Evolutionary conservation across 208 protist species (phyloP).

Genomic region (Giardia duodenalis): DNA sequence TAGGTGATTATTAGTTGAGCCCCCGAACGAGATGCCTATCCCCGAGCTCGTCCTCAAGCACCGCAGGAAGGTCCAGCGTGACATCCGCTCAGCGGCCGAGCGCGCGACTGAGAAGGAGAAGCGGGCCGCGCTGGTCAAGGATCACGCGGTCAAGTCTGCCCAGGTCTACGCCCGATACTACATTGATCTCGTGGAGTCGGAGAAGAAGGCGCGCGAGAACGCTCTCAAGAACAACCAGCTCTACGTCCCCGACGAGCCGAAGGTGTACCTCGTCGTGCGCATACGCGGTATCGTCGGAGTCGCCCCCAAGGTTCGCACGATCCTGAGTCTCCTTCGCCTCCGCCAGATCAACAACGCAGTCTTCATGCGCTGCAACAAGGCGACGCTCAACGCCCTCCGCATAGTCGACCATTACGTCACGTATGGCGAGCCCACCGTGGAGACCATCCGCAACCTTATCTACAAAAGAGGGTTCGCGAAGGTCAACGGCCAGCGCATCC

Average conservation of each 20-base stretch:
- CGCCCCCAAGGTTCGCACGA: conserved; percentile 84
- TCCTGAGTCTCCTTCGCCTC: conserved; percentile 79
- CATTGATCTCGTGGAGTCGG: conserved; percentile 61
- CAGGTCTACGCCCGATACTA: conserved; percentile 81
- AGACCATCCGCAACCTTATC: conserved; percentile 81
- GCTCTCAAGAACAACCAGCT: conserved; percentile 74
- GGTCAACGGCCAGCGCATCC: conserved; percentile 84
- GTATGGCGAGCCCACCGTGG: conserved; percentile 90
- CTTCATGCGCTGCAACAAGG: conserved; percentile 96
- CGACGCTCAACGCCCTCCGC: conserved; percentile 93
- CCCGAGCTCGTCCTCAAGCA: neutral
- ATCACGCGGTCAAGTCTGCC: conserved; percentile 40
- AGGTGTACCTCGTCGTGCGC: conserved; percentile 93
- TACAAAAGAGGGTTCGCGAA: conserved; percentile 96
- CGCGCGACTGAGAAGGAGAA: neutral
- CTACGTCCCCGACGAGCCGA: conserved; percentile 80
- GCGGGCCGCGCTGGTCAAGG: no score
- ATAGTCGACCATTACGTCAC: conserved; percentile 93
- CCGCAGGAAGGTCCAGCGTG: neutral
- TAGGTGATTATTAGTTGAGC: no score
- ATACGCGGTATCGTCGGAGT: conserved; percentile 95
- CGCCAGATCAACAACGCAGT: conserved; percentile 89
- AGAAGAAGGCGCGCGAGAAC: conserved; percentile 62
- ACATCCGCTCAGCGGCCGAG: neutral
- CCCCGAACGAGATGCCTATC: conserved; percentile 15